Base-by-base conservation (phyloP, 139 green algal species). In the Ulvella scutata region DNA sequence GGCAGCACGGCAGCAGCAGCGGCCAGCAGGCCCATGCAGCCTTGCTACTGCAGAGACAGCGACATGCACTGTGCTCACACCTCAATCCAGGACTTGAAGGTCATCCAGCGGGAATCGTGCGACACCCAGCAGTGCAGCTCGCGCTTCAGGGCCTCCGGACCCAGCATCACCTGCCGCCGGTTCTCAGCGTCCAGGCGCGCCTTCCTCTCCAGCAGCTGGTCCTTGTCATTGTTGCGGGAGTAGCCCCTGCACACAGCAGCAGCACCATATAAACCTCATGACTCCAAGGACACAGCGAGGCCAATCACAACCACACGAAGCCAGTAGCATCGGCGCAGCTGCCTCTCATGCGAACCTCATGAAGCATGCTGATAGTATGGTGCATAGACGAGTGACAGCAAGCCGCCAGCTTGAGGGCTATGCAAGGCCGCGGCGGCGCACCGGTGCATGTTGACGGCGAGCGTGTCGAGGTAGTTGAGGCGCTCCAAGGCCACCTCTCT, bases 171-270 rank as follows among this genome's bases (percentile, higher is more conserved):
- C 17, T 67, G 51, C 51, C 51, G 51, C 51, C 51, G 51, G 17
- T 67, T 67, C 51, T 67, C 51, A 13, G 51, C 51, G 20, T 67
- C 51, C n/a, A 67, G n/a, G 4, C 51, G 51, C 17, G 51, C 51
- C 20, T 67, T 67, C 51, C 33, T 67, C 51, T 67, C 51, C 10
- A 67, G 51, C 51, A 26, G 13, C 51, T 67, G 51, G 51, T 67
- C 51, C 51, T 67, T 67, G 20, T 67, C 51, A 29, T 67, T 67
- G 51, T 67, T n/a, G n/a, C 51, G 51, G n/a, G 51, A 67, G 51
- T 26, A 67, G 17, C 51, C 51, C 51, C 51, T 67, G 20, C 51
- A 23, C 17, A 26, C 9, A 67, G 51, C 9, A 29, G 9, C 51
- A 26, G 31, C 40, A 13, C 17, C 40, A 59, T n/a, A n/a, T n/a